Percentiles rank a stretch among this genome's conserved stretches.
These are phyloP conservation scores for Kodamaea fukazawae DNA, from an alignment of 805 yeast species.

Conservation along the genomic window DNA sequence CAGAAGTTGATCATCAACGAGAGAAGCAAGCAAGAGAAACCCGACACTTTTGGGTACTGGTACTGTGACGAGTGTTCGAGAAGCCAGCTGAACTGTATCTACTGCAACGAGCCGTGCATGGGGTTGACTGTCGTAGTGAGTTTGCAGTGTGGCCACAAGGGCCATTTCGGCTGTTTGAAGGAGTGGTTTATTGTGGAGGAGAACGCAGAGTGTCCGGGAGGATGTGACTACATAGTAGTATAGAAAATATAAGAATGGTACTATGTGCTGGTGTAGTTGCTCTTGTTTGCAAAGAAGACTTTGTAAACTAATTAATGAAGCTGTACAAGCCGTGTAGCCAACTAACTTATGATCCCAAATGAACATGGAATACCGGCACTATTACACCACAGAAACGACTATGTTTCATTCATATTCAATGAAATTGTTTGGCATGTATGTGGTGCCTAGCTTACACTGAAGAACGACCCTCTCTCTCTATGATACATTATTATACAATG, in stretches of 20 bases:
- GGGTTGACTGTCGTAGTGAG: conserved; percentile 60
- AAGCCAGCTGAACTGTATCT: conserved; percentile 65
- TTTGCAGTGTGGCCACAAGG: conserved; percentile 80
- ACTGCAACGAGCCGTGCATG: conserved; percentile 73
- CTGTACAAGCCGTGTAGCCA: too few relatives aligned
- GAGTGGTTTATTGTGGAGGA: conserved; percentile 70
- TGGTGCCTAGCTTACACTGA: too few relatives aligned
- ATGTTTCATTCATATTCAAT: too few relatives aligned
- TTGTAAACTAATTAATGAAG: not conserved
- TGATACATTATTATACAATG: too few relatives aligned
- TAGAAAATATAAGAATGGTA: conserved; percentile 1
- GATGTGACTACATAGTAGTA: conserved; percentile 46
- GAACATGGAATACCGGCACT: too few relatives aligned
- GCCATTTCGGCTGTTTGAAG: conserved; percentile 77
- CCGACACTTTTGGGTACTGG: conserved; percentile 66
- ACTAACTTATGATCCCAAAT: too few relatives aligned
- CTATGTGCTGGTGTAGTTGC: not conserved
- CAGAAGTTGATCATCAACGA: conserved; percentile 60
- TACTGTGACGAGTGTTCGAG: conserved; percentile 72
- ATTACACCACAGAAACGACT: too few relatives aligned
- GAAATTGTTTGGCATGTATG: too few relatives aligned
- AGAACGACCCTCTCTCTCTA: too few relatives aligned
- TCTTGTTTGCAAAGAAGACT: not conserved
- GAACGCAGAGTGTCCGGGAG: conserved; percentile 77
- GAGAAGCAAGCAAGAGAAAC: conserved; percentile 35